Conservation (phyloP, 192 early-diverging fungal genomes). For the Irineochytrium annulatum region DNA sequence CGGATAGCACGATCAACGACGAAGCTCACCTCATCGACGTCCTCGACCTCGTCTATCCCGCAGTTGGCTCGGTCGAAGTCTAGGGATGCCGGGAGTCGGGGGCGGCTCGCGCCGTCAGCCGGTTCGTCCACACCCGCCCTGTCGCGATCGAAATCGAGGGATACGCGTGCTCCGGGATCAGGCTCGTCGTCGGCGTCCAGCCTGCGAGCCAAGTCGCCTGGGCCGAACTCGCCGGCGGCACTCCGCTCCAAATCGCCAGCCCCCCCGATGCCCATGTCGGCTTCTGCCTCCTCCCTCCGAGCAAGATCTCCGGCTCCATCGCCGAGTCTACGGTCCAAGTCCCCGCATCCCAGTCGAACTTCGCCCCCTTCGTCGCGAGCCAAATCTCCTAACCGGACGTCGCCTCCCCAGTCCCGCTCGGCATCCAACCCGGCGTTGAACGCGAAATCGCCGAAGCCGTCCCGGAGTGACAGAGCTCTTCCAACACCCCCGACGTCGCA, state of each 20-base stretch:
- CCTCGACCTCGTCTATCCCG: neutral
- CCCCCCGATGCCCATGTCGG: no score
- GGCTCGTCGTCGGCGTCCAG: no score
- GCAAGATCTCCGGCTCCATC: no score
- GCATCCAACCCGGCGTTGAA: neutral
- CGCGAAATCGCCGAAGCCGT: neutral
- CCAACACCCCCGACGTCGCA: neutral
- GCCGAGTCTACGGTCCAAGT: no score
- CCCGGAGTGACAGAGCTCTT: neutral
- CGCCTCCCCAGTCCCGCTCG: neutral
- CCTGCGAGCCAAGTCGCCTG: no score
- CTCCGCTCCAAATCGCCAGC: neutral
- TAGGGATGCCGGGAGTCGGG: neutral
- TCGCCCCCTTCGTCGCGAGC: neutral
- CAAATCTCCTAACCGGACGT: neutral
- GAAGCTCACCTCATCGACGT: neutral
- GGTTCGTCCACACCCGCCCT: neutral
- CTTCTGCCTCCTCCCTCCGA: neutral
- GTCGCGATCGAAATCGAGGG: neutral
- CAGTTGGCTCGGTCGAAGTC: neutral
- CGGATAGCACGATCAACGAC: neutral
- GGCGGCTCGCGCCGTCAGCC: neutral
- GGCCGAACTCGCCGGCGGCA: neutral
- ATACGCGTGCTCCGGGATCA: neutral
- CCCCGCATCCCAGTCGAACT: neutral